A percentile compares a stretch with the other conserved stretches of the same genome.
Conservation (phyloP, 2,329 filamentous ascomycete species). For the Colletotrichum eremochloae region DNA sequence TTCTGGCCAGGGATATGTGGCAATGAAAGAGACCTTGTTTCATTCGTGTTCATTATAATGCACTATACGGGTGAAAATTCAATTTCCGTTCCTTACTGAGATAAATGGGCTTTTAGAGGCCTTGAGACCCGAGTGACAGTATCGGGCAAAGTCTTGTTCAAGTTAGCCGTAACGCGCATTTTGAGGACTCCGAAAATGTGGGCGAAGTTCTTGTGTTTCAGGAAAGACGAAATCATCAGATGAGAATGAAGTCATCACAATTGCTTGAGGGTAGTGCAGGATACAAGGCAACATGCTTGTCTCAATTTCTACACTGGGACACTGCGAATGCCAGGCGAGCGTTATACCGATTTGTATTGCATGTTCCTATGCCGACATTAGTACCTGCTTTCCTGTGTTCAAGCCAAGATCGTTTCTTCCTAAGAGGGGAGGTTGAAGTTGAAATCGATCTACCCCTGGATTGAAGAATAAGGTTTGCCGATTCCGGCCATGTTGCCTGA, state of each 20-base stretch:
- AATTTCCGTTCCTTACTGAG: neutral
- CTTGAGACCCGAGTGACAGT: neutral
- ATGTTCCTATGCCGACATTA: no score
- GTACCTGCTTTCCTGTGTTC: neutral
- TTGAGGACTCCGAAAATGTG: neutral
- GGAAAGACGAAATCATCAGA: neutral
- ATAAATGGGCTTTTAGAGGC: neutral
- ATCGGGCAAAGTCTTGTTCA: neutral
- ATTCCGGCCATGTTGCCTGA: slow-evolving; percentile 13
- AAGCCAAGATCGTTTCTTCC: neutral
- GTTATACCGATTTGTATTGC: no score
- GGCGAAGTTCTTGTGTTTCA: neutral
- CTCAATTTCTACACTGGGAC: neutral
- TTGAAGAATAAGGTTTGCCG: slow-evolving; percentile 3
- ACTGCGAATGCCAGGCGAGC: neutral
- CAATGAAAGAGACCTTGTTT: neutral
- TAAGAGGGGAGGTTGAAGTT: slow-evolving; percentile 7
- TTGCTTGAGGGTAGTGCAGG: no score
- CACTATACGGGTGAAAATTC: no score
- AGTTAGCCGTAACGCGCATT: neutral
- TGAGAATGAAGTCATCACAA: neutral
- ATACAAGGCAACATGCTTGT: neutral
- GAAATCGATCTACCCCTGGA: neutral
- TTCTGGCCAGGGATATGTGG: neutral
- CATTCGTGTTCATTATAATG: neutral